Evolutionary conservation across 305 asterid genomes (phyloP), one percentile per base, ranked within the genome.

Genomic region (Fraxinus xanthoxyloides): DNA sequence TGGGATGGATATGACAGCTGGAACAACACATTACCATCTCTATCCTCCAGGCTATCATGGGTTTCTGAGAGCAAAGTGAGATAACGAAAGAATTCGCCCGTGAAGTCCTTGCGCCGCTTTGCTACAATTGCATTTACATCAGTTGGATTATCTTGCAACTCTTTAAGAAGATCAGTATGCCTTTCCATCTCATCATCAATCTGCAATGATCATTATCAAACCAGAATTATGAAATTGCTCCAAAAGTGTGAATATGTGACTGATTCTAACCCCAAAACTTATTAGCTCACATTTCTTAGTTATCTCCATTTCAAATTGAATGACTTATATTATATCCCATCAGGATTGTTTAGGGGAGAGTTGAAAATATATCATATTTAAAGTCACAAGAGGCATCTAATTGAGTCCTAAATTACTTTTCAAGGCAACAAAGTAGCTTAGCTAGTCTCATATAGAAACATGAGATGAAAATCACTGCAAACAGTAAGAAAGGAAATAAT

Each of bases 121-220:
- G 97, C 84, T 70, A 93, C 99, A 84, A 95, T 91, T 1, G 93
- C 97, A 87, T 95, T 95, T 74, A 92, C 84, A 85, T 95, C 98
- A 77, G 85, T 63, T 7, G 99, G 98, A 81, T 77, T 90, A 74
- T 92, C 97, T 89, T 92, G 92, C 82, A 94, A 83, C 91, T 94
- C 97, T 74, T 91, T 89, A 15, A 94, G 90, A 76, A 95, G 95
- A 46, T 88, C 91, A 72, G 85, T 65, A 85, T 95, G 95, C 86
- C 86, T 88, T 46, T 91, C 97, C 95, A 94, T 94, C 87, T 94
- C 99, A 79, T 94, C 97, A 83, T 95, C 98, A 89, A 95, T 94
- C 98, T 95, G 94, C 87, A 92, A 83, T 61, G 51, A 77, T 43
- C 84, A 88, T 75, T 81, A 87, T 88, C 90, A 89, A 87, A 59